Base-by-base conservation (phyloP, 306 rosid genomes). In the Elaeagnus macrophylla region DNA sequence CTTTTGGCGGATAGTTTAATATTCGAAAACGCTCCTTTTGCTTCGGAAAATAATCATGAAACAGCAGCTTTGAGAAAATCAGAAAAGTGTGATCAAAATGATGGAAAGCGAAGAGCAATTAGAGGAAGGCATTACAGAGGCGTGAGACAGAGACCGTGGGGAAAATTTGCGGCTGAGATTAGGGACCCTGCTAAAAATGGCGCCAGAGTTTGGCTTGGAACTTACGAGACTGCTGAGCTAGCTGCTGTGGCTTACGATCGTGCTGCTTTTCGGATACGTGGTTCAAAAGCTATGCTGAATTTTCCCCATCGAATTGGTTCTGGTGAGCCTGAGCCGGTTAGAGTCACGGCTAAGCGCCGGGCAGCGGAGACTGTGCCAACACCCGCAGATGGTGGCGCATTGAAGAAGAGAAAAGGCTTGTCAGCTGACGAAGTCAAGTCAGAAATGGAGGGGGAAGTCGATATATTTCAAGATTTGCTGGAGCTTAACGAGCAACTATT, bases 181-280 rank as follows among this genome's bases (percentile, higher is more conserved):
- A 67, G 81, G 3, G 84, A 78, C 52, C 88, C 84, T 48, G 67
- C 79, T 3, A 73, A 51, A 66, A 78, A 71, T 40, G 84, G 84
- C 0, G 79, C 81, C 0, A 57, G 88, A 53, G 79, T 67, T 2
- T 81, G 88, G 84, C 88, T 81, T 4, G 88, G 84, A 5, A 81
- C 83, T 4, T 77, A 81, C 66, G 74, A 72, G 67, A 82, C 82
- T 6, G 76, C 82, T 0, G 84, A 82, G 72, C 82, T 72, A 11
- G 88, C 88, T 1, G 88, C 88, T 14, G 17, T 72, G 61, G 88
- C 88, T 48, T 75, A 81, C 44, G 88, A 81, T 19, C 69, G 71
- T 18, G 88, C 88, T 5, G 88, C 88, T 18, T 75, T 63, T 46
- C 37, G 37, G 43, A 57, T 82, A 48, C 79, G 88, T 13, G 88